Evolutionary conservation across 345 rosid species (phyloP).

Genomic region (Turnera subulata): DNA sequence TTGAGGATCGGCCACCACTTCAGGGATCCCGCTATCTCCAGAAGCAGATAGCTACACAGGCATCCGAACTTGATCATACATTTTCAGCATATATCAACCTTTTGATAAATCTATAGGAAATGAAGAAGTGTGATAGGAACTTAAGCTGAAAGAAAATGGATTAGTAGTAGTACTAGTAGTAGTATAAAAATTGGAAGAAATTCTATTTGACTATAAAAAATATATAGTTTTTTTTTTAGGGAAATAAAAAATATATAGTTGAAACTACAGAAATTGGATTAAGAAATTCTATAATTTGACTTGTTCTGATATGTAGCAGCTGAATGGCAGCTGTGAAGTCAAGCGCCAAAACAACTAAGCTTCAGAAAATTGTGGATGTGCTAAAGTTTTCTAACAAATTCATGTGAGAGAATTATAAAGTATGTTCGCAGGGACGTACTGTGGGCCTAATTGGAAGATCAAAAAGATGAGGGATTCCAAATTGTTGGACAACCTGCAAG

Average conservation of each 20-base stretch:
- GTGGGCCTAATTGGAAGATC: constrained; percentile 94
- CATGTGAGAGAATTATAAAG: background rate
- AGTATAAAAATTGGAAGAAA: no score
- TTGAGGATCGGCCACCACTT: constrained; percentile 84
- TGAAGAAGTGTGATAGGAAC: background rate
- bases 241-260: background rate
- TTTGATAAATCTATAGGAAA: background rate
- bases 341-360: background rate
- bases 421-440: constrained; percentile 34
- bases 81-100: constrained; percentile 2
- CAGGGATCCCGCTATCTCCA: constrained; percentile 89
- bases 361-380: background rate
- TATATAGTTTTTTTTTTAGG: no score
- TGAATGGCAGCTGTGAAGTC: background rate
- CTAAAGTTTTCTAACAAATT: background rate
- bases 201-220: no score
- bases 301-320: background rate
- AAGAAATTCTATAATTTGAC: constrained; percentile 1
- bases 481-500: constrained; percentile 88
- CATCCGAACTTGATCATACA: constrained; percentile 2
- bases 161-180: no score
- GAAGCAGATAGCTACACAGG: constrained; percentile 77
- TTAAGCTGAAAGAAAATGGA: background rate
- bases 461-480: constrained; percentile 95
- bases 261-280: constrained; percentile 1